Evolutionary conservation across 305 asterid genomes (phyloP), one percentile per base, ranked within the genome.

Genomic region (Fraxinus sp.): DNA sequence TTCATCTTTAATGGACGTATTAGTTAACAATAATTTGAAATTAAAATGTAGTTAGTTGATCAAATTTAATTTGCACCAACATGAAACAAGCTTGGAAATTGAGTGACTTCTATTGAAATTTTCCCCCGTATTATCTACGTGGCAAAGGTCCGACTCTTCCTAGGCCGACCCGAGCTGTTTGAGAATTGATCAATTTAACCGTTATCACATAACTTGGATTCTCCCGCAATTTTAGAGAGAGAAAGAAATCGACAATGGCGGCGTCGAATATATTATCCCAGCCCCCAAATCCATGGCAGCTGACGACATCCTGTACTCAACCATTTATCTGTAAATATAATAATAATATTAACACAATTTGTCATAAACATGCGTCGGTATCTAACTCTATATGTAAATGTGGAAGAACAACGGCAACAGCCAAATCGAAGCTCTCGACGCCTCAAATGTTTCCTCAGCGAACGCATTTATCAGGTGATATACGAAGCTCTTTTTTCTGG

Each of bases 221-320:
- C 84, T 74, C 84, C 79, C 81, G 84, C 85, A 77, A n/a, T 79
- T 75, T 76, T 79, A 79, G 79, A 80, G 86, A 66, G 52, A 35
- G 49, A 37, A 1, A 72, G 64, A 64, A 32, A 86, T 76, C 80
- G 86, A 80, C 89, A 82, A 93, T 91, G 95, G 93, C 91, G 84
- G 94, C 87, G 57, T 71, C 87, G 84, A 88, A 89, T 74, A 85
- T 86, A 68, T 66, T 85, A 32, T 87, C 90, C 82, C 90, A 90
- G 85, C 87, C 89, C 30, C 41, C 88, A 72, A 87, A 78, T 22
- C 72, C 88, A 13, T 24, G 57, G 24, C 77, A 59, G 89, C 85
- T 80, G 70, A 82, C 91, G 76, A 83, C 90, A 83, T 22, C 88
- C 3, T 80, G 86, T 59, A 55, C 87, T 49, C 66, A 86, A 74